Percentiles rank a stretch among this genome's conserved stretches.
phyloP scores from a whole-genome alignment of 169 alveolate genomes.

The Eimeria falciformis region DNA sequence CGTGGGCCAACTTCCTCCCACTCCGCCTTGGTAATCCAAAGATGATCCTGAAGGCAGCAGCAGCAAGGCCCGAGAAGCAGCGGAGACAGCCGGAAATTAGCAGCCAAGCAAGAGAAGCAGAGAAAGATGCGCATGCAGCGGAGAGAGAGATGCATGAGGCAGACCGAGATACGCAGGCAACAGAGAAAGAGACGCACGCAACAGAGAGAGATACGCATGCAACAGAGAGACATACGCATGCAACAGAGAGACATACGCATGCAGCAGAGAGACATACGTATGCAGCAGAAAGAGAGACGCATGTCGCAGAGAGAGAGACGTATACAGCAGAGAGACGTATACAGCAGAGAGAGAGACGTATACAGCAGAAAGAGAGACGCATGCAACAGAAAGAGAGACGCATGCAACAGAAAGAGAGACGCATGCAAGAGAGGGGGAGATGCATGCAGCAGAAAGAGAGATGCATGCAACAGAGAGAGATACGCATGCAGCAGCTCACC shows the following conservation, averaged over 20 bases:
- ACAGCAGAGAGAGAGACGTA: neutral
- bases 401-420: neutral
- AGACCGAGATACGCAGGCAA: neutral
- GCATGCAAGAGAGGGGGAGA: neutral
- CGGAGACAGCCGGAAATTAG: too few relatives aligned
- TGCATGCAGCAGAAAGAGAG: neutral
- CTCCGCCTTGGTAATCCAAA: slow-evolving; percentile 70
- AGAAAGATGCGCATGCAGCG: too few relatives aligned
- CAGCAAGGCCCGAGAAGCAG: too few relatives aligned
- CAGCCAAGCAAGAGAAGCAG: too few relatives aligned
- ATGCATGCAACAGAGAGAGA: neutral
- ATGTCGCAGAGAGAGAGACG: too few relatives aligned
- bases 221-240: too few relatives aligned
- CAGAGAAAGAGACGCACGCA: neutral
- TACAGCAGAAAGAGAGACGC: neutral
- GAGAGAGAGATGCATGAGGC: neutral
- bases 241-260: neutral
- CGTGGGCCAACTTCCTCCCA: slow-evolving; percentile 76
- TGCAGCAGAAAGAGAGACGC: neutral
- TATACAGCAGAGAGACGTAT: too few relatives aligned
- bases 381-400: neutral
- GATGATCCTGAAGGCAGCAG: slow-evolving; percentile 49
- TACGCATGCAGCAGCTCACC: neutral
- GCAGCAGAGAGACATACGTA: neutral
- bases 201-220: too few relatives aligned